phyloP scores from a whole-genome alignment of 1,284 basidiomycete species.

The Leccinum brunneo-olivaceum region DNA sequence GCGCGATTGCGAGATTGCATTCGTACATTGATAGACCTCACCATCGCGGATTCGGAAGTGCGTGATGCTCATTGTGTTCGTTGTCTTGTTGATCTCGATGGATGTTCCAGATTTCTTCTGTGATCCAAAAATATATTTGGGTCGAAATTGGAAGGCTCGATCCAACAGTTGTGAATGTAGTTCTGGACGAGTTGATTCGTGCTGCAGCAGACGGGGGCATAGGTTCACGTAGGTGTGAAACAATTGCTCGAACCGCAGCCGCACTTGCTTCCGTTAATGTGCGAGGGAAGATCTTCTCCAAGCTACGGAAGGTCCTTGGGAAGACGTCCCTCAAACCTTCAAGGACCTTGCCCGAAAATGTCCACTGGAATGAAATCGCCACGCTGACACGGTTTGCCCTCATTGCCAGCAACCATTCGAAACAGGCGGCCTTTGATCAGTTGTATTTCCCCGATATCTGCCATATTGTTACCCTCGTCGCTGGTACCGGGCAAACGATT shows the following conservation, averaged over 20 bases:
- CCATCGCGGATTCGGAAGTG: constrained; percentile 65
- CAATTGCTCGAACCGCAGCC: constrained; percentile 67
- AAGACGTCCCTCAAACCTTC: constrained; percentile 64
- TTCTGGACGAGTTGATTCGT: constrained; percentile 73
- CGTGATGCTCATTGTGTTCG: constrained; percentile 13
- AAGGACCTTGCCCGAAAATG: constrained; percentile 58
- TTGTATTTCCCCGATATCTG: constrained; percentile 79
- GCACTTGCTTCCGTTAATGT: constrained; percentile 73
- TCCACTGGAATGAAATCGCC: constrained; percentile 80
- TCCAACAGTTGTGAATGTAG: constrained; percentile 57
- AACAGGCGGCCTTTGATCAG: constrained; percentile 59
- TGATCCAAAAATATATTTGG: constrained; percentile 74
- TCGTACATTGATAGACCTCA: constrained; percentile 69
- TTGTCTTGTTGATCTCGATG: constrained; percentile 10
- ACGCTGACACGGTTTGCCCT: constrained; percentile 70
- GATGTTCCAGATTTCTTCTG: constrained; percentile 50
- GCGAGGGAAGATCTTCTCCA: constrained; percentile 70
- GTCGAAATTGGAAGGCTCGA: constrained; percentile 65
- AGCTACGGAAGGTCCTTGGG: constrained; percentile 73
- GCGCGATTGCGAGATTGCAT: constrained; percentile 73
- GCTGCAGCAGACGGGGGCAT: constrained; percentile 77
- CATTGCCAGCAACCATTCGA: constrained; percentile 64
- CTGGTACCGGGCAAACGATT: constrained; percentile 65
- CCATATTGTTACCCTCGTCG: constrained; percentile 71
- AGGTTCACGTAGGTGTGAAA: constrained; percentile 69